These are phyloP conservation scores for Torrubiella hemipterigena DNA, from an alignment of 2,329 filamentous ascomycete genomes.

Conservation along the genomic window DNA sequence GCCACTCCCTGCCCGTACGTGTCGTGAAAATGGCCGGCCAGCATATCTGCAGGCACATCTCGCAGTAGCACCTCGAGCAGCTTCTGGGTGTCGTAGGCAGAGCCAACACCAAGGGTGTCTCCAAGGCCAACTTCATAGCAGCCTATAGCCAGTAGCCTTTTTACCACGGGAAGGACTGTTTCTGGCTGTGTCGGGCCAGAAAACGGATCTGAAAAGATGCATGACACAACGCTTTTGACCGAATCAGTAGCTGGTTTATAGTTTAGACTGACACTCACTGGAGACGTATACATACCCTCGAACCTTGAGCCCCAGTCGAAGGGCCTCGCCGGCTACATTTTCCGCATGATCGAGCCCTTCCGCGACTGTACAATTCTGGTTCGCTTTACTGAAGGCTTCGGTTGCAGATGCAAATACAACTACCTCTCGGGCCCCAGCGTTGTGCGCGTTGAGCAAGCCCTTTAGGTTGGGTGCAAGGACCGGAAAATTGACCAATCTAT, in stretches of 20 bases:
- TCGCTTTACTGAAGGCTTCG: conserved; percentile 43
- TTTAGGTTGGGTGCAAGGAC: conserved; percentile 40
- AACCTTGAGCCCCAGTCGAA: conserved; percentile 29
- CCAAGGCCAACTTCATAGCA: conserved; percentile 57
- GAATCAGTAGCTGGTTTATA: too few relatives aligned
- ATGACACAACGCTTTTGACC: too few relatives aligned
- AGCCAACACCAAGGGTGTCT: conserved; percentile 54
- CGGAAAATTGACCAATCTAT: conserved; percentile 6
- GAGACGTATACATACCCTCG: conserved; percentile 22
- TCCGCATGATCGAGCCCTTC: conserved; percentile 38
- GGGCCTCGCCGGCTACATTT: conserved; percentile 32
- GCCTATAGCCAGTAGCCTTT: conserved; percentile 44
- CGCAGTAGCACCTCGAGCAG: conserved; percentile 36
- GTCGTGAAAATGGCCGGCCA: conserved; percentile 63
- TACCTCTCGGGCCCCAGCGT: conserved; percentile 12
- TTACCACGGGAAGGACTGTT: conserved; percentile 21
- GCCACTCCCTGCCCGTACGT: conserved; percentile 58
- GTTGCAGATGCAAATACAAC: conserved; percentile 49
- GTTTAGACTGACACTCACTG: background rate
- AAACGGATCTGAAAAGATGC: conserved; percentile 42
- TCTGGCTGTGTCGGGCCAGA: conserved; percentile 16
- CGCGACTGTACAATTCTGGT: conserved; percentile 46
- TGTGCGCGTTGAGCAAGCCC: conserved; percentile 32
- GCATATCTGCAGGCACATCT: conserved; percentile 38
- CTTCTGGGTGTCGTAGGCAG: conserved; percentile 18